Conservation (phyloP, 306 rosid genomes). For the Vigna nakashimae region DNA sequence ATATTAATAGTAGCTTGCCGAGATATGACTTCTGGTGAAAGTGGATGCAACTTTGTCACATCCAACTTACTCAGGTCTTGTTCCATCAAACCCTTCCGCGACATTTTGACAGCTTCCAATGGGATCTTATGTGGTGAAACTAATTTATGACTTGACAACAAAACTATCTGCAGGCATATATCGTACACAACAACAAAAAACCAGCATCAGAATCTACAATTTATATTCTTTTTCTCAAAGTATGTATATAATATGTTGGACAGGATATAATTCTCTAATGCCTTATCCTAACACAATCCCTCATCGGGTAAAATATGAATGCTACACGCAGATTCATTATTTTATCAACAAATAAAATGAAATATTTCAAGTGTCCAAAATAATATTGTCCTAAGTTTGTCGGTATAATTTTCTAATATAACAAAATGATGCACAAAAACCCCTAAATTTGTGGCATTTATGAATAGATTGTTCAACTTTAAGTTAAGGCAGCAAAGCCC, state of each 20-base stretch:
- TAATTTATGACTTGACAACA: constrained; percentile 16
- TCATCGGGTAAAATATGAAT: constrained; percentile 12
- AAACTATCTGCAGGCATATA: constrained; percentile 27
- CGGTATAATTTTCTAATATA: no score
- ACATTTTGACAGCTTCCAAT: constrained; percentile 59
- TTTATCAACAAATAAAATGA: background rate
- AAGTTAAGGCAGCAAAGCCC: background rate
- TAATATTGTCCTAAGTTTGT: no score
- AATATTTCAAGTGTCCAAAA: background rate
- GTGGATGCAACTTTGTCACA: constrained; percentile 86
- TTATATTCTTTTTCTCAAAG: background rate
- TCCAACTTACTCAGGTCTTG: constrained; percentile 91
- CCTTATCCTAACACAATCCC: background rate
- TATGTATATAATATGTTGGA: background rate
- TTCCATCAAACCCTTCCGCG: constrained; percentile 94
- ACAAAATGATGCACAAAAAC: constrained; percentile 7
- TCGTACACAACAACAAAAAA: constrained; percentile 16
- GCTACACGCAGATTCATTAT: background rate
- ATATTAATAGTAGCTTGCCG: constrained; percentile 96
- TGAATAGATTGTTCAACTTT: constrained; percentile 1
- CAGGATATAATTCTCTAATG: background rate
- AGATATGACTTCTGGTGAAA: constrained; percentile 94
- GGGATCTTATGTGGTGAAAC: constrained; percentile 6
- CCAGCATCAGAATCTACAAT: constrained; percentile 1
- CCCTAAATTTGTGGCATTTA: background rate